Percentiles rank a stretch among this genome's conserved stretches.
These are phyloP conservation scores for Beauveria australis DNA, from an alignment of 2,329 filamentous ascomycete species.

Conservation along the genomic window DNA sequence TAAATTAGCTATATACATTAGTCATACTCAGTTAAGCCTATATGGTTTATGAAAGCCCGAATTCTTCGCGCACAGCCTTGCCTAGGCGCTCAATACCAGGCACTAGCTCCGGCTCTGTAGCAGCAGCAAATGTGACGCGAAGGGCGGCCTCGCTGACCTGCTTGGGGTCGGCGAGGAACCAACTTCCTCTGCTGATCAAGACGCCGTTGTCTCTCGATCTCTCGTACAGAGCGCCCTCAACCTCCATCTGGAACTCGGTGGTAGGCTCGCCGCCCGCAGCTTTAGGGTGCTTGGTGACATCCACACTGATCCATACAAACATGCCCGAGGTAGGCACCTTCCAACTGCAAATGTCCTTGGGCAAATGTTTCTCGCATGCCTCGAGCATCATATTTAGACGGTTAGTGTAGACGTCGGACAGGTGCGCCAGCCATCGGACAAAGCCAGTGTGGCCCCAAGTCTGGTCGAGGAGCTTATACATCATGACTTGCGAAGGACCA, in stretches of 20 bases:
- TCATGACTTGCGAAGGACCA: constrained; percentile 66
- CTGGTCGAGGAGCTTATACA: constrained; percentile 80
- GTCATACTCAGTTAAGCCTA: background rate
- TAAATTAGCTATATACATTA: background rate
- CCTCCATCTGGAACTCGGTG: constrained; percentile 23
- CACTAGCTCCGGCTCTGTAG: constrained; percentile 27
- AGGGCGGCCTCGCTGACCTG: constrained; percentile 62
- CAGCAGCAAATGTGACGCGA: constrained; percentile 75
- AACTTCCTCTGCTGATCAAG: constrained; percentile 68
- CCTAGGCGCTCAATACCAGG: constrained; percentile 9
- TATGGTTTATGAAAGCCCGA: background rate
- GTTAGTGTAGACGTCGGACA: constrained; percentile 66
- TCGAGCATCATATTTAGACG: constrained; percentile 63
- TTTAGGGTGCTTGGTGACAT: constrained; percentile 53
- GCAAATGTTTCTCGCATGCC: constrained; percentile 66
- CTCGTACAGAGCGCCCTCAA: constrained; percentile 76
- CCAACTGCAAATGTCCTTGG: constrained; percentile 64
- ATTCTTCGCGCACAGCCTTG: constrained; percentile 5
- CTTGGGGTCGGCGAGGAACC: constrained; percentile 67
- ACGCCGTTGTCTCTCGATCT: constrained; percentile 61
- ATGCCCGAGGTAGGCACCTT: constrained; percentile 69
- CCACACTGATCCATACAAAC: constrained; percentile 71
- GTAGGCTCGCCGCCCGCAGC: constrained; percentile 17
- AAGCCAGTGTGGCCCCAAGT: constrained; percentile 87
- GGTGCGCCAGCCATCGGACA: constrained; percentile 70